phyloP scores from a whole-genome alignment of 2,329 filamentous ascomycete species.

The Pyrenophora seminiperda region DNA sequence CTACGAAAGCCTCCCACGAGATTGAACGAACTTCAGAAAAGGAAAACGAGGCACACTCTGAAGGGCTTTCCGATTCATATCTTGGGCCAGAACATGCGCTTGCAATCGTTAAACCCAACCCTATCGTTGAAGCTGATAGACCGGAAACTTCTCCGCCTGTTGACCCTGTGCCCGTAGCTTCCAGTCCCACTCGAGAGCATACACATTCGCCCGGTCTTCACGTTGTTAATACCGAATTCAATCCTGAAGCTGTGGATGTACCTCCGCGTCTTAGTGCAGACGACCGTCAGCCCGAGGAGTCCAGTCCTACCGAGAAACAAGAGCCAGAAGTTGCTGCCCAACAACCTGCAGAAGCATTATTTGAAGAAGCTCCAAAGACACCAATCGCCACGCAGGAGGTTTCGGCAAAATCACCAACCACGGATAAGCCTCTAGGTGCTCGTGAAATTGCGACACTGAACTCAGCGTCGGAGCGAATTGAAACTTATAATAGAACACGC shows the following conservation, averaged over 20 bases:
- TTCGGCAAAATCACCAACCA: constrained; percentile 28
- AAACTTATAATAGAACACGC: constrained; percentile 73
- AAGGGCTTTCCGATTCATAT: constrained; percentile 30
- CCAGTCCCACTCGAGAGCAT: constrained; percentile 27
- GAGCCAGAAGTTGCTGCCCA: constrained; percentile 3
- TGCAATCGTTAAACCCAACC: constrained; percentile 30
- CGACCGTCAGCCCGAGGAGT: constrained; percentile 16
- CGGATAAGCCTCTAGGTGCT: constrained; percentile 60
- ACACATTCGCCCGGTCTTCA: constrained; percentile 46
- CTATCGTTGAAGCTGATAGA: constrained; percentile 25
- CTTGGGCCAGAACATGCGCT: constrained; percentile 36
- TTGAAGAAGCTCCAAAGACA: constrained; percentile 16
- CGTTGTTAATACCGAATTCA: constrained; percentile 50
- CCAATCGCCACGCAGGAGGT: constrained; percentile 23
- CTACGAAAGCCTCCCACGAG: constrained; percentile 13
- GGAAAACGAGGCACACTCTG: constrained; percentile 23
- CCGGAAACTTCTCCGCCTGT: constrained; percentile 22
- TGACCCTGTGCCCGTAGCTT: constrained; percentile 17
- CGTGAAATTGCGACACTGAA: constrained; percentile 76
- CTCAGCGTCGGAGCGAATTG: constrained; percentile 70
- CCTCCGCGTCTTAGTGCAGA: constrained; percentile 42
- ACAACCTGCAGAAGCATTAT: constrained; percentile 5
- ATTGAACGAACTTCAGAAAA: constrained; percentile 24
- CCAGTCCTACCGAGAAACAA: constrained; percentile 11
- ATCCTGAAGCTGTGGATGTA: constrained; percentile 47